Base-by-base conservation (phyloP, 345 rosid genomes). In the Eucalyptus cloeziana region DNA sequence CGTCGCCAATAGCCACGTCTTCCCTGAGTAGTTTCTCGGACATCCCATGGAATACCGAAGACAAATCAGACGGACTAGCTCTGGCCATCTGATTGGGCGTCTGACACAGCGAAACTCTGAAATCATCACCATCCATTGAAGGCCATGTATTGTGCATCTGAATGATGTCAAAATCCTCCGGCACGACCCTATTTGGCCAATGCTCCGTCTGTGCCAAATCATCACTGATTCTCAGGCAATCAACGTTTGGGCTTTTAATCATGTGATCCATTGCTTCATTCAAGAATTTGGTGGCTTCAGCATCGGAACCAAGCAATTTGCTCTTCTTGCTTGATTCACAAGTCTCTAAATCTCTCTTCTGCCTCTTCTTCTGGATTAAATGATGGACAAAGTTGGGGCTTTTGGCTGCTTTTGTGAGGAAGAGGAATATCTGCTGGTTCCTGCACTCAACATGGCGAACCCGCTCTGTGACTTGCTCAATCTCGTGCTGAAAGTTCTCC, bases 401-500 rank as follows among this genome's bases (percentile, higher is more conserved):
- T 88, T 83, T 92, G 60, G 90, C 87, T 4, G 94, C 91, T 89
- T 92, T 94, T 49, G 89, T 71, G 13, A 93, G 91, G 94, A 95
- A 95, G 86, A 83, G 88, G 67, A 94, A 86, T 92, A 93, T 94
- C 85, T 91, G 96, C 67, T 92, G 89, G 83, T 94, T 95, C 91
- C 89, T 93, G 80, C 91, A 89, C 87, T 94, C 95, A 3, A 94
- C 92, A 24, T 80, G 87, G 11, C 47, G 90, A 67, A 94, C 58
- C 33, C 95, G 90, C 69, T 94, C 94, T 27, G 91, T 92, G 51
- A 93, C 91, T 7, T 89, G 89, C 21, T 40, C 86, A 47, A 95
- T 69, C 62, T 90, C 91, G 88, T 45, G 88, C 45, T 89, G 93
- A 2, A 94, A 92, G 37, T 88, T 91, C 50, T 94, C 60, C 60